phyloP scores from a whole-genome alignment of 768 basidiomycete species.

The Hericium alpestre region DNA sequence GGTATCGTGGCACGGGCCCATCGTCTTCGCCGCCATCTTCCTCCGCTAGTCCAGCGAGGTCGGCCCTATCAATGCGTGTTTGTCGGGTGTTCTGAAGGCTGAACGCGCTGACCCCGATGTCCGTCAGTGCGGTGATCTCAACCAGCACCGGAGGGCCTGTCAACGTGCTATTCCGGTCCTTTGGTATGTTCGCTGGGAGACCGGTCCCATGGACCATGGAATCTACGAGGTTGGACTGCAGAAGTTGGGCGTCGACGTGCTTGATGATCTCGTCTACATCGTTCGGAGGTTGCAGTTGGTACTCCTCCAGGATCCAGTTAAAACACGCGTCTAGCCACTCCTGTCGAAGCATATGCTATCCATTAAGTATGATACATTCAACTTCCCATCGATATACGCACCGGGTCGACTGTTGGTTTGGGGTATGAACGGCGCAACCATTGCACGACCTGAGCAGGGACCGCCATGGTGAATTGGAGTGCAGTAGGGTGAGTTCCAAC shows the following conservation, averaged over 20 bases:
- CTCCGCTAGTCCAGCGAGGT: slow-evolving; percentile 35
- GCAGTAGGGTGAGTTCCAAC: no score
- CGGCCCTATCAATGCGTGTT: slow-evolving; percentile 50
- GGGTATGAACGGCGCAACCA: slow-evolving; percentile 51
- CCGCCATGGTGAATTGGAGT: slow-evolving; percentile 15
- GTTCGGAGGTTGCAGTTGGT: slow-evolving; percentile 33
- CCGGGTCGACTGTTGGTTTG: slow-evolving; percentile 54
- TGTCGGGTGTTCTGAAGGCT: slow-evolving; percentile 60
- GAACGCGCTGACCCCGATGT: slow-evolving; percentile 79
- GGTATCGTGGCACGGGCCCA: slow-evolving; percentile 73
- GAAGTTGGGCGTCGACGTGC: slow-evolving; percentile 53
- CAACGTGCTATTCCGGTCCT: slow-evolving; percentile 26
- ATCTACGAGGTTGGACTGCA: slow-evolving; percentile 61
- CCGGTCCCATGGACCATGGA: slow-evolving; percentile 67
- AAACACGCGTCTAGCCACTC: slow-evolving; percentile 73
- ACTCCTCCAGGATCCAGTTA: slow-evolving; percentile 45
- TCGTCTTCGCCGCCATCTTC: slow-evolving; percentile 52
- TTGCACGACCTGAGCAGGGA: slow-evolving; percentile 26
- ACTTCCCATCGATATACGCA: slow-evolving; percentile 20
- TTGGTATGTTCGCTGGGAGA: slow-evolving; percentile 36
- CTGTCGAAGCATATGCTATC: slow-evolving; percentile 24
- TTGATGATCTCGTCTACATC: slow-evolving; percentile 43
- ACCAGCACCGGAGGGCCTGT: slow-evolving; percentile 51
- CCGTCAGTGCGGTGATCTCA: slow-evolving; percentile 68
- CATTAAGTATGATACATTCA: not conserved